Percentiles rank a stretch among this genome's conserved stretches.
These are phyloP conservation scores for Cydonia oblonga DNA, from an alignment of 331 rosid species.

Conservation along the genomic window DNA sequence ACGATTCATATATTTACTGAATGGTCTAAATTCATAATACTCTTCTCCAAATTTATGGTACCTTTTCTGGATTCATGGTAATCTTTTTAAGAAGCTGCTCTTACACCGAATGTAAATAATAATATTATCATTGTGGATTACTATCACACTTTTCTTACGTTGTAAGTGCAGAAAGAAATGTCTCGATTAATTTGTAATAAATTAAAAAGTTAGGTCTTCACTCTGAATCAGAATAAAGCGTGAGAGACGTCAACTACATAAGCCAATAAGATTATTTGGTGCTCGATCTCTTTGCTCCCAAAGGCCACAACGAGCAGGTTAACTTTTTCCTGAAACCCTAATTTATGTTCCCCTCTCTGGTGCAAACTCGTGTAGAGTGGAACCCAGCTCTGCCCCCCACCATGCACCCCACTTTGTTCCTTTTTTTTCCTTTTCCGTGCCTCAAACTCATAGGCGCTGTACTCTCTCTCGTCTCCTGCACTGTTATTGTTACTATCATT, in stretches of 20 bases:
- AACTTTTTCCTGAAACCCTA: not conserved
- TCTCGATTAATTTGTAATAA: not conserved
- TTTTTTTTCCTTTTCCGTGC: no score
- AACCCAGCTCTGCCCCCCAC: no score
- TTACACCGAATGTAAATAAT: no score
- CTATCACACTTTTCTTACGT: not conserved
- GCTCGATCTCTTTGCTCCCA: constrained; percentile 3
- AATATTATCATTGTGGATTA: no score
- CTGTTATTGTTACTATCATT: not conserved
- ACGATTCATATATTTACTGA: no score
- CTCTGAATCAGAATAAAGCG: constrained; percentile 9
- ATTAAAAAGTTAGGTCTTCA: constrained; percentile 19
- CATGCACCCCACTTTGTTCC: no score
- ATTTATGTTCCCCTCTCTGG: not conserved
- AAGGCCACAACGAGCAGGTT: not conserved
- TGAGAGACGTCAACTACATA: not conserved
- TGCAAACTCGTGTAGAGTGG: no score
- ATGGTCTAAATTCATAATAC: no score
- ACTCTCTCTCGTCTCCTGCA: not conserved
- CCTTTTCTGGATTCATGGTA: no score
- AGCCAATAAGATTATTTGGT: constrained; percentile 9
- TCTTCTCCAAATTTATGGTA: no score
- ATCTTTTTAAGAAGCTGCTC: no score
- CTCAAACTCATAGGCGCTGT: not conserved
- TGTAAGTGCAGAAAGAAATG: not conserved